These are phyloP conservation scores for Coemansia sp. DNA, from an alignment of 371 early-diverging fungal genomes.

Conservation along the genomic window DNA sequence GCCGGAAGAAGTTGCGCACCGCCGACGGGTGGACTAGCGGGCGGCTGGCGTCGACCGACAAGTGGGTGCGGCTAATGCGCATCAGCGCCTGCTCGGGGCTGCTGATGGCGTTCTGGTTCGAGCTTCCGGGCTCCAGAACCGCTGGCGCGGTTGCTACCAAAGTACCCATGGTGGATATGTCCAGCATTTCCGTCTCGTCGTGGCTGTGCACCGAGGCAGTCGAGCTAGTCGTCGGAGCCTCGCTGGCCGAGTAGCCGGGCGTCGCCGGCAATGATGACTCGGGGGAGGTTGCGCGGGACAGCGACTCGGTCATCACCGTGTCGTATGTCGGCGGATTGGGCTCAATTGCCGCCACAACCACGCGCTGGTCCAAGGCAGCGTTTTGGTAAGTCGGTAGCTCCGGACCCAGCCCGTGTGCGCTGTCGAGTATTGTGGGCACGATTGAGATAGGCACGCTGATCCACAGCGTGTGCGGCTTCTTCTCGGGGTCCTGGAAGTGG, in stretches of 20 bases:
- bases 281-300: conserved; percentile 5
- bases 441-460: conserved; percentile 47
- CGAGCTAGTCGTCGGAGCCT: conserved; percentile 6
- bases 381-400: conserved; percentile 47
- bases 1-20: conserved; percentile 30
- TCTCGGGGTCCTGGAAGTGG: conserved; percentile 38
- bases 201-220: conserved; percentile 13
- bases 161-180: conserved; percentile 6
- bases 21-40: conserved; percentile 28
- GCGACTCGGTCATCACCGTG: conserved; percentile 22
- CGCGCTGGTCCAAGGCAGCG: conserved; percentile 33
- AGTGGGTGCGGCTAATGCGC: conserved; percentile 23
- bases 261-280: background rate
- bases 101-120: background rate
- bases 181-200: conserved; percentile 4
- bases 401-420: conserved; percentile 8
- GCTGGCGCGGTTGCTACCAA: background rate
- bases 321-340: conserved; percentile 41
- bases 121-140: background rate
- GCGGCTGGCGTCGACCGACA: conserved; percentile 21
- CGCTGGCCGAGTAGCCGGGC: conserved; percentile 1
- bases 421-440: conserved; percentile 32
- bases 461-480: conserved; percentile 40
- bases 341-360: conserved; percentile 20
- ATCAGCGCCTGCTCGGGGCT: background rate